Evolutionary conservation across 768 basidiomycete genomes (phyloP).

Genomic region (Dendrothele bispora): DNA sequence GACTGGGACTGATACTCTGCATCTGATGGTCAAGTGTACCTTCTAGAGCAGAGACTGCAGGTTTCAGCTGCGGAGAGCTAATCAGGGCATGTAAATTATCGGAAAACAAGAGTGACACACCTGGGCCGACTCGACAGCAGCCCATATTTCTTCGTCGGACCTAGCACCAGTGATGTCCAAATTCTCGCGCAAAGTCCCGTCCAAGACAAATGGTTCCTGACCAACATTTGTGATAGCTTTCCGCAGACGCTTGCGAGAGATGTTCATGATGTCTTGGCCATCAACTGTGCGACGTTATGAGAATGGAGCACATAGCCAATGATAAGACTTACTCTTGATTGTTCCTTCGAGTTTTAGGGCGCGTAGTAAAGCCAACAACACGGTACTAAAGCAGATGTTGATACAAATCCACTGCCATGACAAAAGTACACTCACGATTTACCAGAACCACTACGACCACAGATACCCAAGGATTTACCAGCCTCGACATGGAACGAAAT

Average conservation of each 20-base stretch:
- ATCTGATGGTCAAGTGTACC: conserved; percentile 10
- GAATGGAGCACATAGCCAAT: not conserved
- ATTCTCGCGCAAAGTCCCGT: conserved; percentile 46
- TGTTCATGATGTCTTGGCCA: conserved; percentile 47
- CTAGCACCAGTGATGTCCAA: conserved; percentile 22
- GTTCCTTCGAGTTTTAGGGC: conserved; percentile 49
- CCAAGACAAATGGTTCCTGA: conserved; percentile 42
- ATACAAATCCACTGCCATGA: conserved; percentile 65
- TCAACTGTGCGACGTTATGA: conserved; percentile 15
- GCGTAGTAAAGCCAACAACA: conserved; percentile 44
- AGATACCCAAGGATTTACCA: conserved; percentile 7
- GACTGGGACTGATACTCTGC: conserved; percentile 1
- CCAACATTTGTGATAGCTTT: conserved; percentile 21
- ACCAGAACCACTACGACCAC: conserved; percentile 7
- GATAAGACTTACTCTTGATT: conserved; percentile 2
- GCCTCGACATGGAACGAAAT: conserved; percentile 9
- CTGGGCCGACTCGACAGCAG: conserved; percentile 11
- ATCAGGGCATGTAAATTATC: not conserved
- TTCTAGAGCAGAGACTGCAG: conserved; percentile 6
- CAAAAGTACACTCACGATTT: conserved; percentile 45
- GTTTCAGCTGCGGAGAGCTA: conserved; percentile 5
- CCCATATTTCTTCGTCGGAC: conserved; percentile 13
- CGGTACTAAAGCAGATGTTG: conserved; percentile 31
- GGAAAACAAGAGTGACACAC: not conserved
- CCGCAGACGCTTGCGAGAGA: conserved; percentile 47